These are phyloP conservation scores for Macadamia tetraphylla DNA, from an alignment of 164 flowering plant species.

Conservation along the genomic window DNA sequence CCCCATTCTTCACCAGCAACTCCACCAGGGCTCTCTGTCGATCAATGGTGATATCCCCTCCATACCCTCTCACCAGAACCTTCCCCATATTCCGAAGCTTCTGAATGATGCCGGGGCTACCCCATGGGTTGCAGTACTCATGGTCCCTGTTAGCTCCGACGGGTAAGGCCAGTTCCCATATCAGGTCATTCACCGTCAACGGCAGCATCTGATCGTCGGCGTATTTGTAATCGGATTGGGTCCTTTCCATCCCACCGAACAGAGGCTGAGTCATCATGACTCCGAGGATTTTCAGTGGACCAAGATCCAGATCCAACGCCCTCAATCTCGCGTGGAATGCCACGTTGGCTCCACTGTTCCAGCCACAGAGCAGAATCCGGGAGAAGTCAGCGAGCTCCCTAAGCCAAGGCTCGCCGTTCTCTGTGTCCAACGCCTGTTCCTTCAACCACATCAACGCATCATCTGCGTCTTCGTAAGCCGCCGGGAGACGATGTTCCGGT, in stretches of 20 bases:
- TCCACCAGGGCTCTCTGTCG: conserved; percentile 24
- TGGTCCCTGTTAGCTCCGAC: conserved; percentile 36
- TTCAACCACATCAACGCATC: conserved; percentile 36
- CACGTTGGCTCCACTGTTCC: conserved; percentile 27
- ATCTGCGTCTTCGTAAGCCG: conserved; percentile 50
- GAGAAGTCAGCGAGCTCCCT: conserved; percentile 14
- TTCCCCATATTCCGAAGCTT: conserved; percentile 13
- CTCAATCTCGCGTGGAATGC: conserved; percentile 21
- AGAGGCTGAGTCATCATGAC: conserved; percentile 29
- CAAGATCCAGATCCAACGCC: conserved; percentile 16
- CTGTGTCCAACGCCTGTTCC: neutral
- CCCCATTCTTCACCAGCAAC: conserved; percentile 25
- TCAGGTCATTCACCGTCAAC: conserved; percentile 15
- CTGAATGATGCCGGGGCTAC: neutral
- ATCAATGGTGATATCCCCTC: conserved; percentile 33
- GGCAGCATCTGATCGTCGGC: conserved; percentile 19
- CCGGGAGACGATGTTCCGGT: conserved; percentile 55
- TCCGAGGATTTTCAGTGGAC: conserved; percentile 31
- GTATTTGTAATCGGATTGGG: conserved; percentile 25
- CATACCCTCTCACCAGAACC: conserved; percentile 27
- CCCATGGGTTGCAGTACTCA: conserved; percentile 25
- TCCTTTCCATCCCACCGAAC: conserved; percentile 33
- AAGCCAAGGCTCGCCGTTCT: conserved; percentile 19
- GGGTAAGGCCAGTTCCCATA: conserved; percentile 37
- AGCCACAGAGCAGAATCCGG: conserved; percentile 20